Percentiles rank a stretch among this genome's conserved stretches.
phyloP scores from a whole-genome alignment of 345 rosid genomes.

The Citrus unshiu region DNA sequence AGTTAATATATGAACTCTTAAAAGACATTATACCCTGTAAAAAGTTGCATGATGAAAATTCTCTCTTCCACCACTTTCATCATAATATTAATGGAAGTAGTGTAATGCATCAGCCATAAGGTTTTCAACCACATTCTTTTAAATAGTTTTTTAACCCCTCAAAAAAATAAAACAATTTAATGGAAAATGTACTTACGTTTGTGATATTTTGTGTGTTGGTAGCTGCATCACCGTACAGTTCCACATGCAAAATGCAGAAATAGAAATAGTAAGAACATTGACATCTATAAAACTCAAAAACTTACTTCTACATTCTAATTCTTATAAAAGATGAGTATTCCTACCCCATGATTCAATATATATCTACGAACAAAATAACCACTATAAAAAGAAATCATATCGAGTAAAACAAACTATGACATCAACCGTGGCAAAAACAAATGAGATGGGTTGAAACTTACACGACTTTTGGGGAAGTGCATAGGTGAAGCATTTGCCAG shows the following conservation, averaged over 20 bases:
- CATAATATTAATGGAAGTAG: not conserved
- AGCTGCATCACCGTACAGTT: slow-evolving; percentile 53
- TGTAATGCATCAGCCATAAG: not conserved
- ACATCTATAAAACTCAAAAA: not conserved
- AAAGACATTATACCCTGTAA: not conserved
- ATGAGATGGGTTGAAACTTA: slow-evolving; percentile 34
- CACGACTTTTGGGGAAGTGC: slow-evolving; percentile 99
- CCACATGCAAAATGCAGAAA: slow-evolving; percentile 50
- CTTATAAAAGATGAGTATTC: not conserved
- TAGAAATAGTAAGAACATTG: slow-evolving; percentile 31
- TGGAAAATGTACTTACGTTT: slow-evolving; percentile 70
- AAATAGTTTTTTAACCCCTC: not conserved
- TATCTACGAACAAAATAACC: not conserved
- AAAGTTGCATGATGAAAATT: not conserved
- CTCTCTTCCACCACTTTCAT: not conserved
- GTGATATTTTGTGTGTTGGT: slow-evolving; percentile 98
- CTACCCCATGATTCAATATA: not conserved
- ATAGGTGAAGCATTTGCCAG: slow-evolving; percentile 99
- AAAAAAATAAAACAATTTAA: not conserved
- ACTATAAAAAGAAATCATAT: not conserved
- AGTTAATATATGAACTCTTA: not conserved
- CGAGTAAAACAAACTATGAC: not conserved
- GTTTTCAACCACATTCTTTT: not conserved
- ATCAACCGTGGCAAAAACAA: not conserved
- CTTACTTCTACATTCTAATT: not conserved